phyloP scores from a whole-genome alignment of 2,329 filamentous ascomycete species.

The Bipolaris cookei region DNA sequence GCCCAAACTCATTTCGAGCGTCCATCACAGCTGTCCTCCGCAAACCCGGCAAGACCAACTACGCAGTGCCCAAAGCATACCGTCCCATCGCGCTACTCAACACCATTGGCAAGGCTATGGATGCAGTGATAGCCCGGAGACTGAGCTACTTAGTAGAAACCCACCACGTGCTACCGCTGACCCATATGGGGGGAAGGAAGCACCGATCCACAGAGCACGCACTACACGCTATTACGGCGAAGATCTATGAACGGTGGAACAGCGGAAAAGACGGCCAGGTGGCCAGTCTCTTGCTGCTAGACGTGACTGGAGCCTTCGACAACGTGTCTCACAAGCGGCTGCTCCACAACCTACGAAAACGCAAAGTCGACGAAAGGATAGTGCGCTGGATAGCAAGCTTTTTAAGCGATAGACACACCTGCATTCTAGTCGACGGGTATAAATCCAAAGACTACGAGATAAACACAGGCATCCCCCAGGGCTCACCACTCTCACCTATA shows the following conservation, averaged over 20 bases:
- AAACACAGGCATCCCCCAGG: conserved; percentile 37
- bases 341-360: conserved; percentile 29
- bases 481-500: conserved; percentile 43
- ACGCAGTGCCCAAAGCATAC: conserved; percentile 34
- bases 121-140: conserved; percentile 28
- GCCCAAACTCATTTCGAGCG: conserved; percentile 14
- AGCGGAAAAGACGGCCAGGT: conserved; percentile 18
- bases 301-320: conserved; percentile 42
- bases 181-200: conserved; percentile 33
- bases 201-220: conserved; percentile 33
- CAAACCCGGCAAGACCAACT: conserved; percentile 37
- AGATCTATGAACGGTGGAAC: conserved; percentile 33
- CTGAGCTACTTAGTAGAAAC: conserved; percentile 22
- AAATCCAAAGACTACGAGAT: conserved; percentile 18
- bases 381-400: conserved; percentile 29
- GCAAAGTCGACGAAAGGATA: conserved; percentile 20
- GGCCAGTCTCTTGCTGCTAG: conserved; percentile 38
- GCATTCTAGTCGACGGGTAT: conserved; percentile 22
- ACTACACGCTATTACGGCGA: conserved; percentile 33
- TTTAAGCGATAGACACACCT: conserved; percentile 21
- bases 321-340: conserved; percentile 32
- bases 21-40: conserved; percentile 34
- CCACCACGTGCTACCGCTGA: conserved; percentile 28
- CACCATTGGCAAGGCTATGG: conserved; percentile 40
- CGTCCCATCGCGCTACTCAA: conserved; percentile 36